Evolutionary conservation across 441 rosid species (phyloP), one percentile per base, ranked within the genome.

Genomic region (Melastoma candidum): DNA sequence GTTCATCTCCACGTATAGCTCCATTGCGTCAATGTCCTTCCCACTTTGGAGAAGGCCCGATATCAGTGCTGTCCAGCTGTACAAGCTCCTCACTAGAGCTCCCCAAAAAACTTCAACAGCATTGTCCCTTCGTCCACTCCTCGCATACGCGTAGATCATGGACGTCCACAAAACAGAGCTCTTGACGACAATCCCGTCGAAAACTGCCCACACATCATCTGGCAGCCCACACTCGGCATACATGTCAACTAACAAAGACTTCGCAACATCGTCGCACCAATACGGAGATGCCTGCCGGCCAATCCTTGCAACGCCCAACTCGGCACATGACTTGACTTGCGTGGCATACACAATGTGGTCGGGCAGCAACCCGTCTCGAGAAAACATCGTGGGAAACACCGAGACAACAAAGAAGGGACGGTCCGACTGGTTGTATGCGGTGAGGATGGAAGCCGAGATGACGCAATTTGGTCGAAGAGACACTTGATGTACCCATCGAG

Each of bases 1-100:
- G 69, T 85, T 81, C 92, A 88, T 88, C 59, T 81, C 72, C 49
- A 61, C 62, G 53, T 85, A 88, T 3, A 79, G 60, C 47, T 47
- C 58, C 54, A 74, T 73, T 32, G 78, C 92, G 57, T 85, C 89
- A 48, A 68, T 52, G 48, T 68, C 81, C 54, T 79, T 62, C 1
- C 89, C 89, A 57, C 87, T 81, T 61, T 85, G 89, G 13, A 83
- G 82, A 26, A 85, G 75, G 54, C 95, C 96, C 22, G 95, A 83
- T 61, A 88, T 70, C 74, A 85, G 61, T 7, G 87, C 83, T 49
- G 92, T 88, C 95, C 95, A 88, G 49, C 78, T 64, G 77, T 60
- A 83, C 68, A 88, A 65, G 66, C 69, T 81, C 67, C 70, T 83
- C 14, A 51, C 68, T 0, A 84, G 87, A n/a, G 68, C 64, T 25